Conservation (phyloP, 192 early-diverging fungal species). For the Umbelopsis vinacea region DNA sequence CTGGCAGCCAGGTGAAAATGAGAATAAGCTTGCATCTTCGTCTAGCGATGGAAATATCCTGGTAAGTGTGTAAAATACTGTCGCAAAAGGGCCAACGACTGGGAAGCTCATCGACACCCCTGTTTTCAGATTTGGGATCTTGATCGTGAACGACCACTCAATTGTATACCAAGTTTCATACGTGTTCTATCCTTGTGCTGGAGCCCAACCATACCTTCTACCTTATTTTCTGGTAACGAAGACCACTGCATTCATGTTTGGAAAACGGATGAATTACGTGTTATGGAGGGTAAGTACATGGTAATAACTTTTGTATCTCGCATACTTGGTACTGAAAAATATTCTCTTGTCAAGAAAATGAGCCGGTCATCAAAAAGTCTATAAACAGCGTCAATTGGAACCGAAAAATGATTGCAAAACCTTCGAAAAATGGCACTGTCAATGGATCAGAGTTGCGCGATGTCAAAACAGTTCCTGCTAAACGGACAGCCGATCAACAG, state of each 20-base stretch:
- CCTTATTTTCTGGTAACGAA: background rate
- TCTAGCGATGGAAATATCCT: conserved; percentile 18
- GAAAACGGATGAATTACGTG: background rate
- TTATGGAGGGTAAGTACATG: background rate
- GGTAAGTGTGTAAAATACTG: background rate
- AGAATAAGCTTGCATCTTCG: background rate
- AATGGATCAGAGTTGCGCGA: background rate
- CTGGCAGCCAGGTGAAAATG: background rate
- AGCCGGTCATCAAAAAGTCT: background rate
- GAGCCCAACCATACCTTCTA: background rate
- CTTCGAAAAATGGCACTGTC: background rate
- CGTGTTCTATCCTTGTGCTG: background rate
- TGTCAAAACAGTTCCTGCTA: background rate
- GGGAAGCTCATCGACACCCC: background rate
- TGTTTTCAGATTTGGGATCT: background rate
- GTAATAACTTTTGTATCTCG: background rate
- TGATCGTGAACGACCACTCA: background rate
- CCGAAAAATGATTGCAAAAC: background rate
- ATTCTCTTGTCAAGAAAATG: background rate
- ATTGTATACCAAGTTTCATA: background rate
- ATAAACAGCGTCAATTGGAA: background rate
- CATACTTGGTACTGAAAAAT: too few species aligned
- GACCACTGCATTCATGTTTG: background rate
- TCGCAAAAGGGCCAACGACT: background rate
- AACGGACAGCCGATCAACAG: background rate